Evolutionary conservation across 371 early-diverging fungal species (phyloP).

Genomic region (Apophysomyces elegans): DNA sequence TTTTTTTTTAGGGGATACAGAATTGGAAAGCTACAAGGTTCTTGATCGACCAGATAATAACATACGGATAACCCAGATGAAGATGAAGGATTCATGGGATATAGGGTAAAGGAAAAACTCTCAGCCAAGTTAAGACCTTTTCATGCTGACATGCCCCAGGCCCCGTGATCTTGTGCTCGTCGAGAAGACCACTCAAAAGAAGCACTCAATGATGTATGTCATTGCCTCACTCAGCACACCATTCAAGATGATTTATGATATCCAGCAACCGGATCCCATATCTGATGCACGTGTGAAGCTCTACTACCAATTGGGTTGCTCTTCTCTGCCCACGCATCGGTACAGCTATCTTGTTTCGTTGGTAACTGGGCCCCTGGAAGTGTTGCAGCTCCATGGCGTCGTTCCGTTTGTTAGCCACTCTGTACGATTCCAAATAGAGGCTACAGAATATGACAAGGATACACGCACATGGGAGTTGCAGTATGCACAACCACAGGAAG

Average conservation of each 20-base stretch:
- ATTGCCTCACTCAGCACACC: background rate
- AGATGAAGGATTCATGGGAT: constrained; percentile 5
- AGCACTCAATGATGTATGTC: background rate
- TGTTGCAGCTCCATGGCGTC: background rate
- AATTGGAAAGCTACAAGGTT: background rate
- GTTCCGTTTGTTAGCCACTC: background rate
- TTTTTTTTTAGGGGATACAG: background rate
- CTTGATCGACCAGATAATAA: background rate
- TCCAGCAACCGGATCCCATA: constrained; percentile 16
- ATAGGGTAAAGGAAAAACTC: constrained; percentile 5
- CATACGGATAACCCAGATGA: background rate
- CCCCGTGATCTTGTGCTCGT: constrained; percentile 11
- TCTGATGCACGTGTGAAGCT: constrained; percentile 29
- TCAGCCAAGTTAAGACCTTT: background rate
- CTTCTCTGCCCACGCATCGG: constrained; percentile 10
- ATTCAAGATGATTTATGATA: constrained; percentile 4
- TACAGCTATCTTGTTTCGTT: constrained; percentile 15
- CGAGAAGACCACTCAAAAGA: background rate
- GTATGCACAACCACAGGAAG: constrained; percentile 9
- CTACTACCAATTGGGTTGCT: constrained; percentile 25
- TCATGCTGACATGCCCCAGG: constrained; percentile 7
- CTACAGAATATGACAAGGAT: constrained; percentile 13
- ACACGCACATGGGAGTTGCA: background rate
- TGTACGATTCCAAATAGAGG: constrained; percentile 5
- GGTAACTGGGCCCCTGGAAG: constrained; percentile 19